Base-by-base conservation (phyloP, 192 early-diverging fungal genomes). In the Backusella morwellensis region DNA sequence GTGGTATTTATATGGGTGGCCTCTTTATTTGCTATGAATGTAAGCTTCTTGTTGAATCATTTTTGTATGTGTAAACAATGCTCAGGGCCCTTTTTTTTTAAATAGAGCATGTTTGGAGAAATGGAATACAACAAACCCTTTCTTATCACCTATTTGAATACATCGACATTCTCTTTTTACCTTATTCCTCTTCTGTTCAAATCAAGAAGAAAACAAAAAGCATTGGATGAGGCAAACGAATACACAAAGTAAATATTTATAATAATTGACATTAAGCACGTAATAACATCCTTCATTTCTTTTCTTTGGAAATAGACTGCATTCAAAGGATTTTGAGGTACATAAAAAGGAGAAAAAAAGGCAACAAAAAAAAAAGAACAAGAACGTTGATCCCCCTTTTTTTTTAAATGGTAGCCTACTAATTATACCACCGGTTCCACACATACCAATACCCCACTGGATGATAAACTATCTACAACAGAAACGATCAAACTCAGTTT, bases 1-100 rank as follows among this genome's bases (percentile, higher is more conserved):
- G 93, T 95, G 4, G 94, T 94, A 50, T 81, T 92, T 75, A 93
- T 95, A 67, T 95, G 94, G 94, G 92, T 93, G 1, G 84, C 86
- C 0, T 93, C 93, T 54, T 93, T 91, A 32, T 95, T 93, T 80
- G 82, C 93, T 19, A 92, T 93, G 84, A 93, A 89, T 86, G 88
- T 89, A 86, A 75, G 86, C 72, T 32, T 41, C 42, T 52, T 40
- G 17, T 66, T 73, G n/a, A 9, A 35, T 47, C 23, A 21, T 56
- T 19, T 38, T 70, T 63, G 38, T 23, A 17, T 54, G 6, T 26
- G 8, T 59, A 26, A 26, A 12, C 56, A 59, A 59, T 59, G 47
- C 47, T 19, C 35, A 36, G 42, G 34, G 42, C 21, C 29, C 70
- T 19, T 50, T 29, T 26, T 12, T 34, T 52, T 41, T 74, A 56